Evolutionary conservation across 2,329 filamentous ascomycete genomes (phyloP), one percentile per base, ranked within the genome.

Genomic region (Aspergillus chevalieri): DNA sequence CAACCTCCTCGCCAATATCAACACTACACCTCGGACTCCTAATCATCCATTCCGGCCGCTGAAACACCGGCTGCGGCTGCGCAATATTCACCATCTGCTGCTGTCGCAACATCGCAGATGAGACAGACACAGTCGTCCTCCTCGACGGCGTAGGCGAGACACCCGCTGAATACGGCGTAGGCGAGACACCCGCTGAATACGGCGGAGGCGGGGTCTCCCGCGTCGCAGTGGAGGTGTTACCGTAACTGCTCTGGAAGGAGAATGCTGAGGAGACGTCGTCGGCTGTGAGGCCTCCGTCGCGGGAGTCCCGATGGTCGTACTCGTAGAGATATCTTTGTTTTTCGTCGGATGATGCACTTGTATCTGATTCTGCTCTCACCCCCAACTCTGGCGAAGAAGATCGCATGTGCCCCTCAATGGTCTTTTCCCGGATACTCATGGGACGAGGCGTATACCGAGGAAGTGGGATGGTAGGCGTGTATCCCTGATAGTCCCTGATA

Each of bases 181-280:
- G 70, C 2, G 69, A 65, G 2, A 54, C 49, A 0, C 59, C 60
- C 2, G 66, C 59, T 2, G 70, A 72, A 47, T 73, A 73, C 7
- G 70, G 68, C 26, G 70, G 70, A 3, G 70, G 70, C 2, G 69
- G 70, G 0, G 70, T 72, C 33, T 72, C 70, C 14, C 68, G 57
- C 4, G 70, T 73, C 7, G 70, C 70, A 3, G 70, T 73, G 0
- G 70, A 73, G 3, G 70, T 73, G 49, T 73, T 72, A 6, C 70
- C 70, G 53, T 70, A 71, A 46, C 68, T 72, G 54, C 70, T 73
- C 2, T 69, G 68, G 47, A 70, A 68, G 8, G 70, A 73, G 45
- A 71, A 59, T 9, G 66, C 63, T 3, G 70, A 73, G 17, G 70
- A 72, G 36, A 58, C 63, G 52, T 73, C 70, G 3, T 67, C 68